A percentile compares a stretch with the other conserved stretches of the same genome.
phyloP scores from a whole-genome alignment of 2,329 filamentous ascomycete species.

The Akanthomyces uredinophilus region DNA sequence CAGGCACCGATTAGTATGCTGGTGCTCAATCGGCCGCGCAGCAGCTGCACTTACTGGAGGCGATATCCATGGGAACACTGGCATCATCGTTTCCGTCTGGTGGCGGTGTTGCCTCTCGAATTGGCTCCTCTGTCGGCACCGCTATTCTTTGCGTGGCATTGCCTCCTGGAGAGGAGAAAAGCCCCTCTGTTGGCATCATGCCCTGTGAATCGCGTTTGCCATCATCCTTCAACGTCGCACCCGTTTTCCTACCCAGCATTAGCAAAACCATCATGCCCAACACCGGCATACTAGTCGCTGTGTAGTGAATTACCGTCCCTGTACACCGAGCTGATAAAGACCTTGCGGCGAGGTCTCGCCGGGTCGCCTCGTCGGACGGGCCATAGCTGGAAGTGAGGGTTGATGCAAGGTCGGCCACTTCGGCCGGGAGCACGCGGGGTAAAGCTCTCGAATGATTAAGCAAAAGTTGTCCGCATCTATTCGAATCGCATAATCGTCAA shows the following conservation, averaged over 20 bases:
- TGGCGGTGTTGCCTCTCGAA: constrained; percentile 18
- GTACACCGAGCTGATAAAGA: constrained; percentile 31
- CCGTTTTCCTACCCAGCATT: constrained; percentile 67
- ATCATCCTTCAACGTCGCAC: constrained; percentile 71
- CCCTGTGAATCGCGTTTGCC: constrained; percentile 85
- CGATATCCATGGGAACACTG: constrained; percentile 50
- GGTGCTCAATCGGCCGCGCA: neutral
- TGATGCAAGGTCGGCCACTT: neutral
- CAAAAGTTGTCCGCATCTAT: neutral
- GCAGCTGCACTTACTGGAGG: constrained; percentile 37
- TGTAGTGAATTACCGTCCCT: constrained; percentile 32
- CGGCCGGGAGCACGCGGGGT: neutral
- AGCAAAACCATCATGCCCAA: neutral
- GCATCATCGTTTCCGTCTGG: constrained; percentile 22
- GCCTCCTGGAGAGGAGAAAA: constrained; percentile 77
- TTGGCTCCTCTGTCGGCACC: constrained; percentile 3
- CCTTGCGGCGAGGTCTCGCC: constrained; percentile 28
- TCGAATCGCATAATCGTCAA: neutral
- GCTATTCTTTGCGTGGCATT: constrained; percentile 17
- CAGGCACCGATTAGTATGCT: constrained; percentile 19
- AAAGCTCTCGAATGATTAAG: neutral
- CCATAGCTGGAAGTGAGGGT: constrained; percentile 22
- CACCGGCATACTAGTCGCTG: neutral
- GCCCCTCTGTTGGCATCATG: constrained; percentile 77
- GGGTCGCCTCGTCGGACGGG: constrained; percentile 26